phyloP scores from a whole-genome alignment of 768 basidiomycete species.

The Pleurotus pulmonarius region DNA sequence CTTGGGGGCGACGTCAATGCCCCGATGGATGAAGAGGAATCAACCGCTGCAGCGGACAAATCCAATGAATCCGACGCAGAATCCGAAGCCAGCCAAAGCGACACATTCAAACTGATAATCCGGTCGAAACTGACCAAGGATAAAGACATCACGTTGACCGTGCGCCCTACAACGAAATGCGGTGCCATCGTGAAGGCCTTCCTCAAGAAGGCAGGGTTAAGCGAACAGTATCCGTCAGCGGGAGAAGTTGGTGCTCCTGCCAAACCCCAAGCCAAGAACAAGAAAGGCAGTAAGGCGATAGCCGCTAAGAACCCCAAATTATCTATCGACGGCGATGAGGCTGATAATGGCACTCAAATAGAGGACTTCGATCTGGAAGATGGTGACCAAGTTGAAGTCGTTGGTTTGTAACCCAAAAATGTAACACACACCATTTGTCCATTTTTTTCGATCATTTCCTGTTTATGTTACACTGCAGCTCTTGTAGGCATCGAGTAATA shows the following conservation, averaged over 20 bases:
- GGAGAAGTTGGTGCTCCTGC: slow-evolving; percentile 19
- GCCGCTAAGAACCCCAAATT: slow-evolving; percentile 43
- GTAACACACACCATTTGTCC: slow-evolving; percentile 6
- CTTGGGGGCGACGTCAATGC: background rate
- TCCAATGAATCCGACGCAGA: slow-evolving; percentile 31
- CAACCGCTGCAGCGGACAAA: background rate
- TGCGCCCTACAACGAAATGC: slow-evolving; percentile 73
- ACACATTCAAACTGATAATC: slow-evolving; percentile 63
- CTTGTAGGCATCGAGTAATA: background rate
- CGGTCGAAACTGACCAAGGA: slow-evolving; percentile 48
- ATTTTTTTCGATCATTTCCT: background rate
- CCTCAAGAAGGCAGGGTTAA: slow-evolving; percentile 62
- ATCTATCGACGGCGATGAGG: slow-evolving; percentile 68
- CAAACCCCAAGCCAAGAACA: slow-evolving; percentile 20
- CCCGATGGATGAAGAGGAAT: background rate
- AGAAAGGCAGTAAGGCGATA: slow-evolving; percentile 22
- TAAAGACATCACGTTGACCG: slow-evolving; percentile 60
- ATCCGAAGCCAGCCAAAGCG: slow-evolving; percentile 33
- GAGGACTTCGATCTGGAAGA: slow-evolving; percentile 72
- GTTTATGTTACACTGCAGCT: background rate
- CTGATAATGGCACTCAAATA: slow-evolving; percentile 57
- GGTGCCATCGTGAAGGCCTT: slow-evolving; percentile 74
- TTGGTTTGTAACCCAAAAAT: slow-evolving; percentile 41
- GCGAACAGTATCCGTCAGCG: slow-evolving; percentile 44
- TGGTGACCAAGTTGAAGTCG: slow-evolving; percentile 75